Percentiles rank a stretch among this genome's conserved stretches.
Conservation (phyloP, 176 grass and related monocot species). For the Bothriochloa decipiens region DNA sequence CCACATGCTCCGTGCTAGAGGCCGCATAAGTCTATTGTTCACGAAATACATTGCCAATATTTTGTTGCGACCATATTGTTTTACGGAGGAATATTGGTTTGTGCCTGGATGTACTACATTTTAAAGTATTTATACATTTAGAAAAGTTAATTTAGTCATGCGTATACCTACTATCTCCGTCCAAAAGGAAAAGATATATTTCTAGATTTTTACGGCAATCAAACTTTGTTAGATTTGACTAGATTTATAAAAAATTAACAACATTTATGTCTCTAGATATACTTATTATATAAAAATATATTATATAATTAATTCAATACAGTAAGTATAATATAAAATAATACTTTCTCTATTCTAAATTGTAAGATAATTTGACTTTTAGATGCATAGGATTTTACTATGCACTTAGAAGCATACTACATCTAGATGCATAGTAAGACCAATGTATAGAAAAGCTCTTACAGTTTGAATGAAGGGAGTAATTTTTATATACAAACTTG, state of each 20-base stretch:
- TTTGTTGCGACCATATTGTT: no score
- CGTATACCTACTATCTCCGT: background rate
- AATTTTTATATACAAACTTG: background rate
- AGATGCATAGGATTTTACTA: background rate
- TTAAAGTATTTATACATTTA: background rate
- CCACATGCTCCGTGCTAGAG: background rate
- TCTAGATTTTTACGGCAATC: background rate
- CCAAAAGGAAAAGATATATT: background rate
- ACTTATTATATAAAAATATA: background rate
- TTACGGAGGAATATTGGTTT: background rate
- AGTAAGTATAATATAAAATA: background rate
- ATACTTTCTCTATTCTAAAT: background rate
- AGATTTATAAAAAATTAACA: background rate
- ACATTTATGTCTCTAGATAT: background rate
- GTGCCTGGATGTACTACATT: background rate
- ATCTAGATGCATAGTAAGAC: no score
- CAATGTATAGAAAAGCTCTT: no score
- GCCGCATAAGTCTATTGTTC: no score
- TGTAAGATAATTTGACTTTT: background rate
- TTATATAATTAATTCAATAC: background rate
- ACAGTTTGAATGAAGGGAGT: no score
- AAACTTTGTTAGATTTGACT: background rate
- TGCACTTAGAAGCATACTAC: background rate
- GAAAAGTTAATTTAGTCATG: background rate
- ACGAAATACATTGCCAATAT: no score